Base-by-base conservation (phyloP, 2,329 filamentous ascomycete species). In the Myotisia sp. region DNA sequence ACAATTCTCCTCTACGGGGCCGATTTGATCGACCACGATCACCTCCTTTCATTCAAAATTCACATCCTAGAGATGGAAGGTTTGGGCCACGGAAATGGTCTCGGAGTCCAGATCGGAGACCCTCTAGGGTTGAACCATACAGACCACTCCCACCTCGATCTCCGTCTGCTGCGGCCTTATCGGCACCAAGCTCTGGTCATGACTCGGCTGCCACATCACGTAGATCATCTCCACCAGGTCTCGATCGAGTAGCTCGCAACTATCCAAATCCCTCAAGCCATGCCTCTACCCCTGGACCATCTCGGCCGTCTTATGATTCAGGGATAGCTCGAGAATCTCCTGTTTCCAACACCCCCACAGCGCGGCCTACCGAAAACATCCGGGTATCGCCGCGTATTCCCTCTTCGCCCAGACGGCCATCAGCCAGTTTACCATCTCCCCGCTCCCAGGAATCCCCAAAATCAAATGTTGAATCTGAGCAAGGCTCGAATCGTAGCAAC, bases 171-270 rank as follows among this genome's bases (percentile, higher is more conserved):
- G 52, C 53, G 26, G 55, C 49, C 34, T 51, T 60, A 13, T 64
- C 64, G 21, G 63, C 62, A 24, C 63, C 67, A 33, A 59, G 62
- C 26, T 71, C 68, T 14, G 67, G 63, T 14, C 56, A 64, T 37
- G 67, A 64, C 24, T 76, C 74, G 6, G 64, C 56, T 13, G 54
- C 64, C 13, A 73, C 68, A 19, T 77, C 74, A 14, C 66, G 71
- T 37, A 64, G 71, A 31, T 75, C 74, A 6, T 77, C 74, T 10
- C 68, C 60, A 68, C 44, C 49, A 61, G 32, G 62, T 58, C 30
- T 47, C 63, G 12, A 50, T 59, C 24, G 38, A 16, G 13, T 32
- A 13, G 23, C 13, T 33, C 35, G 38, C 21, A 33, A 27, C 3
- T 43, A 58, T 40, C 46, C 52, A 12, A 42, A 53, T 37, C 44